Evolutionary conservation across 495 filamentous ascomycete species (phyloP).

Genomic region (Glutinoglossum americanum): DNA sequence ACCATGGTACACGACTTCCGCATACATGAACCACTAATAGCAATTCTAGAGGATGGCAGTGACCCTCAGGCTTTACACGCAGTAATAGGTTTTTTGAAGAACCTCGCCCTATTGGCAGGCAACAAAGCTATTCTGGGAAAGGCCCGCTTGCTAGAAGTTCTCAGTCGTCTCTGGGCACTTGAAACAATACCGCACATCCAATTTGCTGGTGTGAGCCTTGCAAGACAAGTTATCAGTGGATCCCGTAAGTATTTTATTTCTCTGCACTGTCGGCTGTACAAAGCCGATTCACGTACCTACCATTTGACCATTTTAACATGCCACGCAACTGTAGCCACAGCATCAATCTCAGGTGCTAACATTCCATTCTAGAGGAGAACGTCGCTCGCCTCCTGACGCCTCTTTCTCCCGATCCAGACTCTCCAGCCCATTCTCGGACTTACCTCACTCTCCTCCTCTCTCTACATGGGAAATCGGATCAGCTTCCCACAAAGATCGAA

Average conservation of each 20-base stretch:
- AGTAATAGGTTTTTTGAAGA: constrained; percentile 54
- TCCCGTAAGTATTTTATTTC: constrained; percentile 16
- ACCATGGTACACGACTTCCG: constrained; percentile 30
- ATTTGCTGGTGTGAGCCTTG: constrained; percentile 43
- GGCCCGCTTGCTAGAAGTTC: constrained; percentile 26
- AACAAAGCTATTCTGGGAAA: constrained; percentile 39
- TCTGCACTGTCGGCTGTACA: too few relatives aligned
- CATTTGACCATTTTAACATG: too few relatives aligned
- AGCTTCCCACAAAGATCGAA: constrained; percentile 47
- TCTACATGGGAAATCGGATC: constrained; percentile 35
- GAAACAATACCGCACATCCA: constrained; percentile 45
- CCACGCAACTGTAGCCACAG: not conserved
- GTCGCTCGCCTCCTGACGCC: constrained; percentile 26
- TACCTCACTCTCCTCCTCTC: constrained; percentile 37
- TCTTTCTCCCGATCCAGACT: constrained; percentile 18
- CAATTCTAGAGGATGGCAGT: constrained; percentile 25
- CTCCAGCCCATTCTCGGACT: constrained; percentile 22
- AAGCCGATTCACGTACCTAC: too few relatives aligned
- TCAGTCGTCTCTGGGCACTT: constrained; percentile 38
- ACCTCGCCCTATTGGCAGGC: constrained; percentile 43
- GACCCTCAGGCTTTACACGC: constrained; percentile 39
- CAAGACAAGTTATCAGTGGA: constrained; percentile 39
- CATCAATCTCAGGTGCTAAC: not conserved
- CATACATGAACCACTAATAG: constrained; percentile 33
- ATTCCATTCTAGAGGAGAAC: constrained; percentile 17